These are phyloP conservation scores for Diplogelasinospora grovesii DNA, from an alignment of 495 filamentous ascomycete species.

Conservation along the genomic window DNA sequence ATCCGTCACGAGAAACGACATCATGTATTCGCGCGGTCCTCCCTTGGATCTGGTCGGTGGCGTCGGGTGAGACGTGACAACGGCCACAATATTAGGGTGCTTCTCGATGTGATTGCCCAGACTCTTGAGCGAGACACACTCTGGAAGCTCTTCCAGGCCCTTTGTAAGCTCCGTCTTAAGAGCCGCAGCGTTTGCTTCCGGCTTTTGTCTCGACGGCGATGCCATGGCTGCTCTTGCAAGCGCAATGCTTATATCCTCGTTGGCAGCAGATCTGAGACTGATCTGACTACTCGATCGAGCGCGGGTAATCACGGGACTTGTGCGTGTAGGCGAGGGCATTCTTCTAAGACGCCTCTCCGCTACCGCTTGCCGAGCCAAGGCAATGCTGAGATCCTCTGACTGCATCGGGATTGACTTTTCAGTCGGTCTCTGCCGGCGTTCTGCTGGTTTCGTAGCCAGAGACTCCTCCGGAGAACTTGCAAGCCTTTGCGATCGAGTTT, in stretches of 20 bases:
- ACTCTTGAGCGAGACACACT: slow-evolving; percentile 61
- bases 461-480: too few species aligned
- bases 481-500: too few species aligned
- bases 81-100: slow-evolving; percentile 58
- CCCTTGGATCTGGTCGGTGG: slow-evolving; percentile 53
- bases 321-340: slow-evolving; percentile 20
- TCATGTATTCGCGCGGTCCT: slow-evolving; percentile 62
- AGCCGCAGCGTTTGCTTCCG: slow-evolving; percentile 14
- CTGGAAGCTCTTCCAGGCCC: slow-evolving; percentile 53
- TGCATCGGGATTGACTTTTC: slow-evolving; percentile 14
- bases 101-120: slow-evolving; percentile 50
- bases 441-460: not conserved
- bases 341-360: slow-evolving; percentile 21
- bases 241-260: slow-evolving; percentile 16
- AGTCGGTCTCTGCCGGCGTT: not conserved
- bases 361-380: slow-evolving; percentile 29
- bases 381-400: slow-evolving; percentile 25
- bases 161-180: slow-evolving; percentile 35
- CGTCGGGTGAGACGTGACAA: slow-evolving; percentile 52
- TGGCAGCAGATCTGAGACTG: slow-evolving; percentile 12
- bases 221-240: slow-evolving; percentile 16
- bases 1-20: slow-evolving; percentile 66
- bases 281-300: slow-evolving; percentile 21
- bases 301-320: slow-evolving; percentile 15
- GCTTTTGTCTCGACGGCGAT: slow-evolving; percentile 16